Evolutionary conservation across 2,329 filamentous ascomycete species (phyloP).

Genomic region (Fusarium liriodendri): DNA sequence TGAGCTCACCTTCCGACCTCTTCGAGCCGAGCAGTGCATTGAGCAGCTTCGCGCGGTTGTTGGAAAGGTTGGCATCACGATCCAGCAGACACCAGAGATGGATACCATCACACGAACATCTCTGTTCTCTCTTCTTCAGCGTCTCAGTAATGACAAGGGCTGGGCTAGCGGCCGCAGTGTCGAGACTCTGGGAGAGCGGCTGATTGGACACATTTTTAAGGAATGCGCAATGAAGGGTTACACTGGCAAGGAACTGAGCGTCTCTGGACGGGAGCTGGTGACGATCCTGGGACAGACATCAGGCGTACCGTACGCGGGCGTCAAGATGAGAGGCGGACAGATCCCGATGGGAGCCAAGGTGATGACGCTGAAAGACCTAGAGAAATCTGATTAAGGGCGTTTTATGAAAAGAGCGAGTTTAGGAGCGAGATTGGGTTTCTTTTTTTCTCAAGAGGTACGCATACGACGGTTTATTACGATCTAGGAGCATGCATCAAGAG

Average conservation of each 20-base stretch:
- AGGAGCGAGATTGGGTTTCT: constrained; percentile 10
- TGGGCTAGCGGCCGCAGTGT: constrained; percentile 75
- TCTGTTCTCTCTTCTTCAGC: constrained; percentile 51
- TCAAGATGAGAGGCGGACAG: constrained; percentile 37
- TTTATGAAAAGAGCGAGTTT: constrained; percentile 1
- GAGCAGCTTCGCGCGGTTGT: constrained; percentile 56
- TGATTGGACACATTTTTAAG: constrained; percentile 58
- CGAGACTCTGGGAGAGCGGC: constrained; percentile 61
- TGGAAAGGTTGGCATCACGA: constrained; percentile 44
- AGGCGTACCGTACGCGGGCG: constrained; percentile 41
- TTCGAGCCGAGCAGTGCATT: constrained; percentile 58
- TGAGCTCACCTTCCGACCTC: constrained; percentile 64
- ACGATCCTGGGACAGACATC: constrained; percentile 44
- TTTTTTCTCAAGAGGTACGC: constrained; percentile 3
- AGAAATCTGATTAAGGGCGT: constrained; percentile 42
- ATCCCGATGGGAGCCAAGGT: constrained; percentile 47
- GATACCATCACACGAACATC: constrained; percentile 42
- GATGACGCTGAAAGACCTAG: constrained; percentile 48
- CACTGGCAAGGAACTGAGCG: constrained; percentile 41
- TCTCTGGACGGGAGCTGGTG: constrained; percentile 46
- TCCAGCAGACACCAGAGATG: constrained; percentile 40
- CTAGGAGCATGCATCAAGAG: constrained; percentile 16
- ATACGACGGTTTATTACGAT: constrained; percentile 8
- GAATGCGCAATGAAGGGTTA: constrained; percentile 48
- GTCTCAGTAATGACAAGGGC: constrained; percentile 56